phyloP scores from a whole-genome alignment of 441 rosid genomes.

The Jatropha podagrica region DNA sequence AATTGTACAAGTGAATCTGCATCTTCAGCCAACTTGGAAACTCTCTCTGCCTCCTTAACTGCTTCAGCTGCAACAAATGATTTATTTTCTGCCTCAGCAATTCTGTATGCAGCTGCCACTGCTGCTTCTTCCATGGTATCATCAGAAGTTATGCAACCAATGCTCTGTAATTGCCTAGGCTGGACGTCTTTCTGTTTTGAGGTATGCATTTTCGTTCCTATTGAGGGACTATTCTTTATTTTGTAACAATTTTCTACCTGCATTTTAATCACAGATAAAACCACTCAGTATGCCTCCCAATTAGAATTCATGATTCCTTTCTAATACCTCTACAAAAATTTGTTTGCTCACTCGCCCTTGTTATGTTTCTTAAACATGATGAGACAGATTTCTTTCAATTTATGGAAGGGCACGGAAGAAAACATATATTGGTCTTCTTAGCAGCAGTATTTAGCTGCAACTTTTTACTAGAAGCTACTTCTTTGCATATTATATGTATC shows the following conservation, averaged over 20 bases:
- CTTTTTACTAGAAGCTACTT: not conserved
- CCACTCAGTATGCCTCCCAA: conserved; percentile 7
- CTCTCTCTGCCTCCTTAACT: conserved; percentile 60
- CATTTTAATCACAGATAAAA: conserved; percentile 16
- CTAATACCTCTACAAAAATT: not conserved
- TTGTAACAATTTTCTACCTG: conserved; percentile 54
- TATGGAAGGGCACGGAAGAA: not conserved
- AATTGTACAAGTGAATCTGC: conserved; percentile 45
- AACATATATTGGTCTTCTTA: not conserved
- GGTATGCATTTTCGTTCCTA: conserved; percentile 34
- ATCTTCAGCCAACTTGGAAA: conserved; percentile 61
- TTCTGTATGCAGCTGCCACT: conserved; percentile 43
- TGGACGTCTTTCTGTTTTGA: conserved; percentile 39
- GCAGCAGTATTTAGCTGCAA: not conserved
- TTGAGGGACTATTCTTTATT: conserved; percentile 35
- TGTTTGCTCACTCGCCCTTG: not conserved
- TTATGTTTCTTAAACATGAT: not conserved
- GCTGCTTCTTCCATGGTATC: conserved; percentile 51
- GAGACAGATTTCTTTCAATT: not conserved
- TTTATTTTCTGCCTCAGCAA: conserved; percentile 68
- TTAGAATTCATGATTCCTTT: conserved; percentile 1
- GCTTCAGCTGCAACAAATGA: conserved; percentile 63
- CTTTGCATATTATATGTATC: not conserved
- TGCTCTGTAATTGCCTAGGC: conserved; percentile 29
- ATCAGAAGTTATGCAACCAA: conserved; percentile 17